These are phyloP conservation scores for Zygoascus ofunaensis DNA, from an alignment of 805 yeast species.

Conservation along the genomic window DNA sequence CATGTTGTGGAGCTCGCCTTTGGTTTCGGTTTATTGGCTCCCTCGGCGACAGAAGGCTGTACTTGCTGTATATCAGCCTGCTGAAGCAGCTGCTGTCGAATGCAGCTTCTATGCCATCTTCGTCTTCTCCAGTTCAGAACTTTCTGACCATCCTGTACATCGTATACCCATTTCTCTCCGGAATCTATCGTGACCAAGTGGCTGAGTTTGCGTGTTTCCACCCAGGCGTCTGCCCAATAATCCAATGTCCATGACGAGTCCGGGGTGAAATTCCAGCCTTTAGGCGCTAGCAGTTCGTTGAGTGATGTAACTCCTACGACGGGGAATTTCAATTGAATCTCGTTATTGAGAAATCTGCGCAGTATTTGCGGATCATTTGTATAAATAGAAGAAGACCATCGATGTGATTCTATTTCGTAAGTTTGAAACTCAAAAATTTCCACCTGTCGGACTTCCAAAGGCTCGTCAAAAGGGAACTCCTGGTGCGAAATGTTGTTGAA, in stretches of 20 bases:
- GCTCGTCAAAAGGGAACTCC: slow-evolving; percentile 34
- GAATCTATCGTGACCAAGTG: slow-evolving; percentile 54
- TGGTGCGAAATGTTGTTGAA: slow-evolving; percentile 24
- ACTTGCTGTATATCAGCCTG: too few relatives aligned
- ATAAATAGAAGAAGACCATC: slow-evolving; percentile 24
- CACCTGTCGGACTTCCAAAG: slow-evolving; percentile 41
- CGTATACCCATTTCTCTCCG: slow-evolving; percentile 84
- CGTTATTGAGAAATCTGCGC: background rate
- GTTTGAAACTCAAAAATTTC: slow-evolving; percentile 39
- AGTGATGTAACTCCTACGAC: slow-evolving; percentile 7
- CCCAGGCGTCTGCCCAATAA: slow-evolving; percentile 55
- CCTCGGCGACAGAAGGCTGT: too few relatives aligned
- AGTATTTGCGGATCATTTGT: slow-evolving; percentile 9
- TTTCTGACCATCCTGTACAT: slow-evolving; percentile 29
- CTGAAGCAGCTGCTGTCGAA: slow-evolving; percentile 1
- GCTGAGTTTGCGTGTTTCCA: slow-evolving; percentile 32
- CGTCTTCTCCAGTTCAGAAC: slow-evolving; percentile 16
- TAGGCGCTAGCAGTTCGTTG: slow-evolving; percentile 17
- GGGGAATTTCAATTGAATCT: background rate
- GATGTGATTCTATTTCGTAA: slow-evolving; percentile 7
- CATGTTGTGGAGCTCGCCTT: too few relatives aligned
- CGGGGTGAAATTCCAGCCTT: slow-evolving; percentile 15
- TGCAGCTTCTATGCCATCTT: slow-evolving; percentile 20
- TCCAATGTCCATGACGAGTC: slow-evolving; percentile 54
- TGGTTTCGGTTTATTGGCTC: background rate